Base-by-base conservation (phyloP, 176 grass and related monocot species). In the Aegilops tauschii region DNA sequence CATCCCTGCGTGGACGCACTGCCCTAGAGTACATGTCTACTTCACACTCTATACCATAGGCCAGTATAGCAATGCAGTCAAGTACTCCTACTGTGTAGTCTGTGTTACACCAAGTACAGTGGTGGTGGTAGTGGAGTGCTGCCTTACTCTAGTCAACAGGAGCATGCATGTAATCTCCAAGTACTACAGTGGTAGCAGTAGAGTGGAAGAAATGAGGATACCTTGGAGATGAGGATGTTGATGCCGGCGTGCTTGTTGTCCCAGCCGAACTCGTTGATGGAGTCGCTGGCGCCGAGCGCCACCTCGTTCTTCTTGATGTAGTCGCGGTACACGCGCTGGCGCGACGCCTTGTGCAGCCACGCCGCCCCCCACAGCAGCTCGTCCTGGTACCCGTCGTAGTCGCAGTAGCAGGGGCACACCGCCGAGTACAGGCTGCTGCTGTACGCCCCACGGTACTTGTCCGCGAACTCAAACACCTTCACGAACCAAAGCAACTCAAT, bases 201-300 rank as follows among this genome's bases (percentile, higher is more conserved):
- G 23, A 44, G 11, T 5, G 9, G 11, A 3, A 11, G 12, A 13
- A 13, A 47, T 47, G 47, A 50, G 35, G 35, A 36, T 36, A 97
- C 96, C 96, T 98, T 95, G 44, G 93, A 94, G 65, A 96, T 92
- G 54, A 98, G 93, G 59, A 98, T 89, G 87, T 98, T 95, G 44
- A 95, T 98, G 20, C 96, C 96, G 50, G 96, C 96, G 77, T 98
- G 96, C 88, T 98, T 98, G 83, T 98, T 98, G 14, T 98, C 96
- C 96, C 96, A 98, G 0, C 93, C 93, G 50, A 98, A 98, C 88
- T 98, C 96, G 76, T 95, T 95, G 73, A 93, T 90, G 42, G 85
- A 58, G 40, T 92, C 93, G 85, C 86, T 83, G 0, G 96, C 93
- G 21, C 88, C 89, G 5, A 98, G 82, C 79, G 88, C 88, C 32